Conservation (phyloP, 441 rosid genomes). For the Breynia disticha region DNA sequence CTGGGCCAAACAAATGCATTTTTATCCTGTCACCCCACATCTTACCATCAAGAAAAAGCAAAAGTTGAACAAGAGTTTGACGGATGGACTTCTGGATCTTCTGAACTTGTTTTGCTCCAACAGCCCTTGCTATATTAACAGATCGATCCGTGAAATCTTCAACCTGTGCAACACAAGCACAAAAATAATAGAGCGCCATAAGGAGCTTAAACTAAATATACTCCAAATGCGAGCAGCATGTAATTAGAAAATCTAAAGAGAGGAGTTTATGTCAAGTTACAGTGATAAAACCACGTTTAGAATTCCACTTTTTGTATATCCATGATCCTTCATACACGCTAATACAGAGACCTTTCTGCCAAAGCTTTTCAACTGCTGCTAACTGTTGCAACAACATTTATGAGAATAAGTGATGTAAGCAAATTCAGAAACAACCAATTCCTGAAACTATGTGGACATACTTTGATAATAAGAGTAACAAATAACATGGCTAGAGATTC, state of each 20-base stretch:
- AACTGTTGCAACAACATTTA: conserved; percentile 22
- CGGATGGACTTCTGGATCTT: conserved; percentile 27
- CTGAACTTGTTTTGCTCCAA: conserved; percentile 22
- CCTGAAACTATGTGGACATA: conserved; percentile 6
- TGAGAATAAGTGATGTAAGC: background rate
- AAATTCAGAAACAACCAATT: background rate
- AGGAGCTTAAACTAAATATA: background rate
- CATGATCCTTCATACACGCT: conserved; percentile 35
- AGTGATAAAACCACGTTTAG: conserved; percentile 14
- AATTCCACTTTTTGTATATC: conserved; percentile 25
- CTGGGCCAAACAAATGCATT: conserved; percentile 20
- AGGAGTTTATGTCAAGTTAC: conserved; percentile 13
- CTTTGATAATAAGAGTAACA: conserved; percentile 38
- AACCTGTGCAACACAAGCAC: conserved; percentile 18
- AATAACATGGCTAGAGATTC: conserved; percentile 41
- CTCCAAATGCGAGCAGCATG: background rate
- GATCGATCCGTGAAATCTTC: conserved; percentile 36
- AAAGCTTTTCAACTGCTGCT: conserved; percentile 36
- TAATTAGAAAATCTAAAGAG: background rate
- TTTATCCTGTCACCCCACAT: conserved; percentile 10
- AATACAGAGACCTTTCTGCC: conserved; percentile 43
- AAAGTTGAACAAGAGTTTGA: conserved; percentile 17
- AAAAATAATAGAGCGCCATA: background rate
- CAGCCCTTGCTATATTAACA: conserved; percentile 39
- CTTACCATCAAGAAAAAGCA: conserved; percentile 22